Evolutionary conservation across 805 yeast genomes (phyloP).

Genomic region (Yarrowia sp.): DNA sequence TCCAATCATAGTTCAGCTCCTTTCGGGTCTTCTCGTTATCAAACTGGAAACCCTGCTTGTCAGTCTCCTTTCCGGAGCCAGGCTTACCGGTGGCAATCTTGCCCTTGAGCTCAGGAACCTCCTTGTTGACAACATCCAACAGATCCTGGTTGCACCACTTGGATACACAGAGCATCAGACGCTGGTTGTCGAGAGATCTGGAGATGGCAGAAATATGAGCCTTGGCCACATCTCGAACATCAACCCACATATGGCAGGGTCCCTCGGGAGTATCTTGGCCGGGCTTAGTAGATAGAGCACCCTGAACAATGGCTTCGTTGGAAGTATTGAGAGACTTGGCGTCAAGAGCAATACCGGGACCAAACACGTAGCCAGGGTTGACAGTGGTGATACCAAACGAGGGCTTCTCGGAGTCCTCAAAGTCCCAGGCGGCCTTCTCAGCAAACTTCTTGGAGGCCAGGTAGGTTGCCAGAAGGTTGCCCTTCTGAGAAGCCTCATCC

Average conservation of each 20-base stretch:
- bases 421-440: conserved; percentile 57
- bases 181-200: conserved; percentile 33
- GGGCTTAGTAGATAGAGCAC: not conserved
- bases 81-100: not conserved
- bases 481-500: conserved; percentile 30
- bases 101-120: not conserved
- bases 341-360: conserved; percentile 33
- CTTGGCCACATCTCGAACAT: conserved; percentile 60
- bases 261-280: not conserved
- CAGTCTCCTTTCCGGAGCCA: not conserved
- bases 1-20: not conserved
- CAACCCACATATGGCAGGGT: conserved; percentile 38
- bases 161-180: conserved; percentile 31
- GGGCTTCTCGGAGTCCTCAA: conserved; percentile 34
- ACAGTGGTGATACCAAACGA: conserved; percentile 34
- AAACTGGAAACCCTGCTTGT: not conserved
- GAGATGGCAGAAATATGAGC: conserved; percentile 51
- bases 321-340: conserved; percentile 38
- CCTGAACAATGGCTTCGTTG: conserved; percentile 6
- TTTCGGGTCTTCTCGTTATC: not conserved
- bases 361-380: conserved; percentile 37
- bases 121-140: conserved; percentile 27
- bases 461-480: conserved; percentile 25
- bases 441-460: conserved; percentile 52
- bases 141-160: conserved; percentile 26